A percentile compares a stretch with the other conserved stretches of the same genome.
phyloP scores from a whole-genome alignment of 2,329 filamentous ascomycete species.

The Beauveria varroae region DNA sequence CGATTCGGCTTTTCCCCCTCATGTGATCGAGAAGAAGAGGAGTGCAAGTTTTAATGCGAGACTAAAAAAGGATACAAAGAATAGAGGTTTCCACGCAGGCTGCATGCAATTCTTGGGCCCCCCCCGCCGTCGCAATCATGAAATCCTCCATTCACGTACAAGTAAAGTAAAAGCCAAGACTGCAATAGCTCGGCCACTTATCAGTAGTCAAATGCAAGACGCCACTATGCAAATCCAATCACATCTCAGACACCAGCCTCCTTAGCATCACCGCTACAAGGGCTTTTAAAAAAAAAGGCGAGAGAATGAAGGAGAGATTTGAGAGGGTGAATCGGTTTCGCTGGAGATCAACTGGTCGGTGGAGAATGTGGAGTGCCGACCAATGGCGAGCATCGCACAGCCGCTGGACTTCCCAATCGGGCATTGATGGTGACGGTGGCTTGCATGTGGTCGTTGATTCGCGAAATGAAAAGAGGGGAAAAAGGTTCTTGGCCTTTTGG shows the following conservation, averaged over 20 bases:
- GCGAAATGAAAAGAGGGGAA: neutral
- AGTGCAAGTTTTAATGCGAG: too few relatives aligned
- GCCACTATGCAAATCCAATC: neutral
- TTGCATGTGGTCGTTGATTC: neutral
- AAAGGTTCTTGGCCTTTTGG: too few relatives aligned
- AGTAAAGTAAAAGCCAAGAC: too few relatives aligned
- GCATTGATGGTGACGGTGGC: neutral
- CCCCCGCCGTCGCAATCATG: neutral
- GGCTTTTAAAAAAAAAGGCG: neutral
- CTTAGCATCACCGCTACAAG: neutral
- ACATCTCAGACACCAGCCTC: neutral
- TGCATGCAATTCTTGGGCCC: neutral
- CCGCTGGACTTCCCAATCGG: conserved; percentile 8
- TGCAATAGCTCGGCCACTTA: too few relatives aligned
- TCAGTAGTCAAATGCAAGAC: neutral
- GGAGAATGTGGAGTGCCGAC: neutral
- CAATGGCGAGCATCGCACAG: neutral
- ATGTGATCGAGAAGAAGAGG: too few relatives aligned
- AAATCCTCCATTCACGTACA: neutral
- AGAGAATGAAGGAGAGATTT: too few relatives aligned
- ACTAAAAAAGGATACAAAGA: too few relatives aligned
- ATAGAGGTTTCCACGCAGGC: neutral
- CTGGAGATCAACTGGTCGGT: neutral
- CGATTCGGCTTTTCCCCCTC: too few relatives aligned
- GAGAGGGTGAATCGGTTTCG: too few relatives aligned